These are phyloP conservation scores for Lipomyces yamadae DNA, from an alignment of 805 yeast species.

Conservation along the genomic window DNA sequence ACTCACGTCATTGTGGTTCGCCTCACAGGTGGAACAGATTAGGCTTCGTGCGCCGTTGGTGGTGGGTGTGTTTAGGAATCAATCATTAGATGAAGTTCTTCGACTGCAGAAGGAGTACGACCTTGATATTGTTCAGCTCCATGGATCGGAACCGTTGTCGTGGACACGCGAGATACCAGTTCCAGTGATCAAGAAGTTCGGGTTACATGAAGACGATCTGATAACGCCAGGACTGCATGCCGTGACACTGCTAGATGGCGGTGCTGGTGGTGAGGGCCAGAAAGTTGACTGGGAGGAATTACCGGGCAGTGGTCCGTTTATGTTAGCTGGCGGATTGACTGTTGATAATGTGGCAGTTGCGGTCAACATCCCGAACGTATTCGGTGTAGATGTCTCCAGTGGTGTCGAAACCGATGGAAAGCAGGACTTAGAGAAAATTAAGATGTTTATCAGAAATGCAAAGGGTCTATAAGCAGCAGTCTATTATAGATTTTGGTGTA, in stretches of 20 bases:
- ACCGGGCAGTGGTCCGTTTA: slow-evolving; percentile 50
- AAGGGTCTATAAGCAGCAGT: not conserved
- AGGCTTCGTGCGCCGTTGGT: slow-evolving; percentile 58
- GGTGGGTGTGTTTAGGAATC: slow-evolving; percentile 93
- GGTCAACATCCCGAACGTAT: slow-evolving; percentile 56
- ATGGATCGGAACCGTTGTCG: slow-evolving; percentile 70
- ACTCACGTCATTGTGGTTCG: slow-evolving; percentile 26
- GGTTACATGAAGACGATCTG: slow-evolving; percentile 55
- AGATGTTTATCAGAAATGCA: slow-evolving; percentile 54
- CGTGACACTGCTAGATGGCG: slow-evolving; percentile 68
- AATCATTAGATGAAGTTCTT: slow-evolving; percentile 65
- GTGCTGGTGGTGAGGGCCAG: slow-evolving; percentile 86
- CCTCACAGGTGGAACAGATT: slow-evolving; percentile 16
- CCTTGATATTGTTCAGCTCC: slow-evolving; percentile 84
- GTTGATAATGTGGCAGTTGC: slow-evolving; percentile 74
- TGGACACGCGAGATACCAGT: slow-evolving; percentile 49
- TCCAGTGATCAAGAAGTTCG: slow-evolving; percentile 77
- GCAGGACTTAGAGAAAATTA: slow-evolving; percentile 71
- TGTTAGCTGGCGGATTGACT: slow-evolving; percentile 89
- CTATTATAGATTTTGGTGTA: not conserved
- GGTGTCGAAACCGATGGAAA: slow-evolving; percentile 85
- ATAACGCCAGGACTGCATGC: slow-evolving; percentile 51
- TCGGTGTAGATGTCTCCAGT: slow-evolving; percentile 93
- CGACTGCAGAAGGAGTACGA: slow-evolving; percentile 49
- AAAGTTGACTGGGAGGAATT: slow-evolving; percentile 72